Conservation (phyloP, 108 stramenopile species). For the Stephanodiscus minutulus region DNA sequence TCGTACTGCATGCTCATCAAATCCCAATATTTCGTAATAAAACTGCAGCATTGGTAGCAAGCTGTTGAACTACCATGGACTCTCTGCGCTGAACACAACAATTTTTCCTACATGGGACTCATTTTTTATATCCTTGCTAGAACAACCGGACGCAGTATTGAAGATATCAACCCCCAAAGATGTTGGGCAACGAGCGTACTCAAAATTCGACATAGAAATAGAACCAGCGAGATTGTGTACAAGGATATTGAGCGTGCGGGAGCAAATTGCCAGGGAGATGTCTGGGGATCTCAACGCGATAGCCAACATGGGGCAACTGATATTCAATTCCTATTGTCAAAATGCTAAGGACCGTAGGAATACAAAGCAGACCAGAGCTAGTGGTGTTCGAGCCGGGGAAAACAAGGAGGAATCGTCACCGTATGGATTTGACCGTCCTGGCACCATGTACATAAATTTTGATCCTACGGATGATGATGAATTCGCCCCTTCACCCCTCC, state of each 20-base stretch:
- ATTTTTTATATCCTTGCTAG: slow-evolving; percentile 64
- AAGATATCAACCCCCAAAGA: slow-evolving; percentile 46
- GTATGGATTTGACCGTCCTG: slow-evolving; percentile 39
- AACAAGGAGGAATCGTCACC: slow-evolving; percentile 30
- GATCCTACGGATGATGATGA: slow-evolving; percentile 34
- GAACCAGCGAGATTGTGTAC: slow-evolving; percentile 62
- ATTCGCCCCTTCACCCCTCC: slow-evolving; percentile 59
- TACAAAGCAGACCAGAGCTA: slow-evolving; percentile 12
- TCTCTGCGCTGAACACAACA: slow-evolving; percentile 67
- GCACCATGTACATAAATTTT: slow-evolving; percentile 39
- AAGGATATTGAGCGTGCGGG: slow-evolving; percentile 66
- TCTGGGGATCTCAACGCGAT: slow-evolving; percentile 59
- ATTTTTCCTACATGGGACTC: slow-evolving; percentile 76
- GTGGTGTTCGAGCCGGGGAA: slow-evolving; percentile 13
- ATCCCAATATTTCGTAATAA: slow-evolving; percentile 2
- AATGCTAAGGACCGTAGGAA: slow-evolving; percentile 31
- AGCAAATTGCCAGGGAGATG: slow-evolving; percentile 75
- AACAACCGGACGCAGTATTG: slow-evolving; percentile 52
- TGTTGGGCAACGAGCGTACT: slow-evolving; percentile 36
- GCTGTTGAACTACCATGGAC: slow-evolving; percentile 68
- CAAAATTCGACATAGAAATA: slow-evolving; percentile 67
- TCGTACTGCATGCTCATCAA: not conserved
- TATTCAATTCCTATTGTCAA: slow-evolving; percentile 42
- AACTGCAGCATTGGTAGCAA: slow-evolving; percentile 37
- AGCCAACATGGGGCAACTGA: slow-evolving; percentile 54